Percentiles rank a stretch among this genome's conserved stretches.
Evolutionary conservation across 306 rosid species (phyloP).

Genomic region (Heteromeles arbutifolia): DNA sequence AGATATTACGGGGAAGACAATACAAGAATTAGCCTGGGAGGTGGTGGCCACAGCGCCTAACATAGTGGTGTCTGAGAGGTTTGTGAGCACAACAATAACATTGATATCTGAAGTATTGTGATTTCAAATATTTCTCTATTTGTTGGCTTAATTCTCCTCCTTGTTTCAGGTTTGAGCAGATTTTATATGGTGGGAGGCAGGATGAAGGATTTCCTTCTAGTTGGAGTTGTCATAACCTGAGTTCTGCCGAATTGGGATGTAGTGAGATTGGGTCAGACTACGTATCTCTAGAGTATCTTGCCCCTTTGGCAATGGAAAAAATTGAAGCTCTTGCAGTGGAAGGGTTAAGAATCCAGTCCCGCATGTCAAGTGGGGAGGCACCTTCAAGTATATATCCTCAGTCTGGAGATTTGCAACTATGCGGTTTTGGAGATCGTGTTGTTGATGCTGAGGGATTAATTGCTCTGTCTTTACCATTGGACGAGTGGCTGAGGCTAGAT

Average conservation of each 20-base stretch:
- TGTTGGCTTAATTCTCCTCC: constrained; percentile 12
- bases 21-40: constrained; percentile 29
- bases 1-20: constrained; percentile 64
- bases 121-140: background rate
- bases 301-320: constrained; percentile 36
- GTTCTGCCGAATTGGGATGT: constrained; percentile 11
- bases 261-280: constrained; percentile 21
- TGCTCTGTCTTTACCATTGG: constrained; percentile 48
- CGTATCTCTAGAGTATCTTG: constrained; percentile 42
- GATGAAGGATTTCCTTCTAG: constrained; percentile 27
- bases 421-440: constrained; percentile 12
- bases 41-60: constrained; percentile 20
- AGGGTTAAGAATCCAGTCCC: constrained; percentile 69
- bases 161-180: constrained; percentile 38
- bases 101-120: constrained; percentile 1
- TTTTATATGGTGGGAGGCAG: constrained; percentile 13
- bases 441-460: constrained; percentile 30
- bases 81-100: constrained; percentile 15
- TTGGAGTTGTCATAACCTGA: constrained; percentile 2
- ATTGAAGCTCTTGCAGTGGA: constrained; percentile 56
- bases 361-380: constrained; percentile 39
- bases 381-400: constrained; percentile 39
- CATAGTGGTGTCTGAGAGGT: constrained; percentile 34
- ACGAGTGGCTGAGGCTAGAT: constrained; percentile 70
- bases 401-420: constrained; percentile 16